These are phyloP conservation scores for Grosmannia penicillata DNA, from an alignment of 2,329 filamentous ascomycete species.

Conservation along the genomic window DNA sequence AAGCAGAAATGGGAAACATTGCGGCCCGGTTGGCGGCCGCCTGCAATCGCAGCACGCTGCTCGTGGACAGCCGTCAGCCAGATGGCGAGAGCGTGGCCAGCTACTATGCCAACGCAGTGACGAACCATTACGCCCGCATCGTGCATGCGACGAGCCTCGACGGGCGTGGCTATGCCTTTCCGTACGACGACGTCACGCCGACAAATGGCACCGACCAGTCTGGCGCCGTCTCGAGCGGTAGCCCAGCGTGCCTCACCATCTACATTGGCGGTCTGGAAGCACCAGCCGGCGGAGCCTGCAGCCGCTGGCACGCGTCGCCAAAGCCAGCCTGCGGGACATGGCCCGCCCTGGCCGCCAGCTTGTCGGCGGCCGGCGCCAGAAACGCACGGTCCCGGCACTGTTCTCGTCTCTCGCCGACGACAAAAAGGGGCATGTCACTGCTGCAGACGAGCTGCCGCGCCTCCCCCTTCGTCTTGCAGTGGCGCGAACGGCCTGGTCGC, in stretches of 20 bases:
- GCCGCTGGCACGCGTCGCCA: too few species aligned
- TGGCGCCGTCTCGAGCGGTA: too few species aligned
- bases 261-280: too few species aligned
- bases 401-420: neutral
- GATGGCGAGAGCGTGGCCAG: slow-evolving; percentile 17
- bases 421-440: neutral
- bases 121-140: slow-evolving; percentile 19
- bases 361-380: too few species aligned
- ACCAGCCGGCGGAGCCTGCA: neutral
- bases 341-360: too few species aligned
- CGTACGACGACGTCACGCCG: slow-evolving; percentile 45
- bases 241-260: too few species aligned
- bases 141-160: slow-evolving; percentile 40
- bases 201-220: slow-evolving; percentile 36
- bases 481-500: neutral
- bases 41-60: slow-evolving; percentile 40
- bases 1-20: slow-evolving; percentile 22
- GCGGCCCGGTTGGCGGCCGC: slow-evolving; percentile 33
- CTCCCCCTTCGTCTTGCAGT: neutral
- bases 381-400: neutral
- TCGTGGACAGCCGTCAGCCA: slow-evolving; percentile 17
- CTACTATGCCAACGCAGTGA: slow-evolving; percentile 16
- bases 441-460: neutral
- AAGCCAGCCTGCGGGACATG: too few species aligned
- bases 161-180: slow-evolving; percentile 42